These are phyloP conservation scores for Ogataea chonburiensis DNA, from an alignment of 805 yeast genomes.

Conservation along the genomic window DNA sequence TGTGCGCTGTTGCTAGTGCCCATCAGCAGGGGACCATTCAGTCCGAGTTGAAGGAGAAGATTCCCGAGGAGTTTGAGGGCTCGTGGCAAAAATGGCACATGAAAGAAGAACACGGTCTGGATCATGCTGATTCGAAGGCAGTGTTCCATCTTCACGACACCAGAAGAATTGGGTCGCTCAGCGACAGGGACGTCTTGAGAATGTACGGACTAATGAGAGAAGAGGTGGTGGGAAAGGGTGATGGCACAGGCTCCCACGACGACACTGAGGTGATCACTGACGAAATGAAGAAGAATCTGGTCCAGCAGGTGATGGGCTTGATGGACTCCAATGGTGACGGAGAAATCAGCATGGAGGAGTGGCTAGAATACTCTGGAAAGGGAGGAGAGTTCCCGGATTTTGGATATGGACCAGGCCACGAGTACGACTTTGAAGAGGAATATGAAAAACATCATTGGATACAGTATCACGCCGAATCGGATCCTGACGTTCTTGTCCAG, in stretches of 20 bases:
- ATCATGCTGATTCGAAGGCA: constrained; percentile 66
- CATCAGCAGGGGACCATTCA: constrained; percentile 13
- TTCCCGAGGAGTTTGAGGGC: constrained; percentile 48
- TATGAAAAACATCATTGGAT: constrained; percentile 96
- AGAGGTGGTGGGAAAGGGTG: constrained; percentile 80
- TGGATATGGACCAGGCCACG: constrained; percentile 85
- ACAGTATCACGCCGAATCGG: constrained; percentile 68
- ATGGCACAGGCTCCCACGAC: constrained; percentile 82
- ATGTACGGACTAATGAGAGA: constrained; percentile 78
- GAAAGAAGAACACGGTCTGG: constrained; percentile 82
- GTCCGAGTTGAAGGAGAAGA: constrained; percentile 38
- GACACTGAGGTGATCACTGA: constrained; percentile 59
- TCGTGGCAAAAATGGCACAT: constrained; percentile 89
- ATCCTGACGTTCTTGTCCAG: constrained; percentile 76
- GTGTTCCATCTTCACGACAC: constrained; percentile 83
- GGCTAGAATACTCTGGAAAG: constrained; percentile 53
- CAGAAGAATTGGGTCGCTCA: constrained; percentile 55
- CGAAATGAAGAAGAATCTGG: constrained; percentile 54
- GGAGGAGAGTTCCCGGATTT: constrained; percentile 87
- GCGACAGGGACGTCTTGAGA: constrained; percentile 63
- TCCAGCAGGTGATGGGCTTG: constrained; percentile 51
- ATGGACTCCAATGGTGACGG: constrained; percentile 71
- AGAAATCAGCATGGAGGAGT: constrained; percentile 63
- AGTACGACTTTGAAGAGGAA: constrained; percentile 88
- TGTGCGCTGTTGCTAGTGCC: constrained; percentile 2